Conservation (phyloP, 208 protist genomes). For the Wallacemonas sp. region DNA sequence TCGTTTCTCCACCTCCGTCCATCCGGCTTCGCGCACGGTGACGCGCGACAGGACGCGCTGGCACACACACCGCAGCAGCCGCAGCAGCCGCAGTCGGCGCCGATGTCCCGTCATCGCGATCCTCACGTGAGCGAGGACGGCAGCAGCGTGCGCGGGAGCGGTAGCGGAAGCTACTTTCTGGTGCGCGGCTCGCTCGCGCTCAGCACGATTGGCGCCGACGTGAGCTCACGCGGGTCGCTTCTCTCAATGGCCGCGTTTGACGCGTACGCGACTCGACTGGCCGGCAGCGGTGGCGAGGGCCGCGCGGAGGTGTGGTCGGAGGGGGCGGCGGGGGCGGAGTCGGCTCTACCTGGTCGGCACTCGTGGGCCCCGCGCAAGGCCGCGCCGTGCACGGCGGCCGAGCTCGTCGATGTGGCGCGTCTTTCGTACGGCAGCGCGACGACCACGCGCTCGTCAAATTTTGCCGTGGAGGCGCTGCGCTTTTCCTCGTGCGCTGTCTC, state of each 20-base stretch:
- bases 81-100: neutral
- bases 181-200: neutral
- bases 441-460: neutral
- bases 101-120: neutral
- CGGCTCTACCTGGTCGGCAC: neutral
- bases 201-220: neutral
- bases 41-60: too few relatives aligned
- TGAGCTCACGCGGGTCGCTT: conserved; percentile 3
- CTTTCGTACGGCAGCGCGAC: too few relatives aligned
- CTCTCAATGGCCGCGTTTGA: conserved; percentile 5
- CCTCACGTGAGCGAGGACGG: neutral
- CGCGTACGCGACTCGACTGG: neutral
- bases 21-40: too few relatives aligned
- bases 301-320: neutral
- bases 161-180: conserved; percentile 2
- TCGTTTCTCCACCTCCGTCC: neutral
- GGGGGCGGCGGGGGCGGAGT: neutral
- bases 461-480: conserved; percentile 8
- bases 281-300: neutral
- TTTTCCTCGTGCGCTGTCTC: neutral
- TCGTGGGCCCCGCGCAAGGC: conserved; percentile 11
- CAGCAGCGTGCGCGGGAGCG: neutral
- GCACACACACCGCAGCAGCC: neutral
- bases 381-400: neutral
- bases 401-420: too few relatives aligned